Conservation (phyloP, 129 eudicot genomes). For the Tagetes patula region DNA sequence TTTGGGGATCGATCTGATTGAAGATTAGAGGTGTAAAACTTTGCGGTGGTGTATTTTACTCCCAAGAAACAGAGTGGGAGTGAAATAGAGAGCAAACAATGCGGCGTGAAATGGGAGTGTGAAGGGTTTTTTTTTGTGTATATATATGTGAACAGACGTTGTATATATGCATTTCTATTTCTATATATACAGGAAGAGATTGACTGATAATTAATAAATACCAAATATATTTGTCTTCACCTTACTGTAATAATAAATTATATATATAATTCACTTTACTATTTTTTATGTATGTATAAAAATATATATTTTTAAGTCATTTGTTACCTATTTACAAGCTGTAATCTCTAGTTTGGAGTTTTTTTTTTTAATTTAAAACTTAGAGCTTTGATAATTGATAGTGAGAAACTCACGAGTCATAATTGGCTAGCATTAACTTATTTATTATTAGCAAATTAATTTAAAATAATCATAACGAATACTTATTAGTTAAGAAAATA, state of each 20-base stretch:
- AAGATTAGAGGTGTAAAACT: constrained; percentile 11
- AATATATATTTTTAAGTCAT: no score
- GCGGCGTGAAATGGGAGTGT: constrained; percentile 31
- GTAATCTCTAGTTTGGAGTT: no score
- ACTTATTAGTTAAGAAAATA: no score
- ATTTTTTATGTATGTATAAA: no score
- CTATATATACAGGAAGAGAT: not conserved
- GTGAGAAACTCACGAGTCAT: no score
- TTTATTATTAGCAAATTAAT: no score
- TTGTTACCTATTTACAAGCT: no score
- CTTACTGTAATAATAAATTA: not conserved
- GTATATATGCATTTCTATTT: not conserved
- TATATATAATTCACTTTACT: no score
- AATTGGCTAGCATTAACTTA: no score
- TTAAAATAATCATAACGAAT: no score
- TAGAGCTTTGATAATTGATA: no score
- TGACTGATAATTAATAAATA: not conserved
- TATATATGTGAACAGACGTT: not conserved
- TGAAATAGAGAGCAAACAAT: constrained; percentile 32
- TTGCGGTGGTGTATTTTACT: constrained; percentile 20
- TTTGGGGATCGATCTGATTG: constrained; percentile 18
- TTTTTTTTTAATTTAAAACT: no score
- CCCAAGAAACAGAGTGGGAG: constrained; percentile 20
- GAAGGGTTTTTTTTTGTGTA: constrained; percentile 20
- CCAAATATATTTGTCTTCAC: not conserved